Conservation (phyloP, 2,329 filamentous ascomycete genomes). For the Claviceps lovelessii region DNA sequence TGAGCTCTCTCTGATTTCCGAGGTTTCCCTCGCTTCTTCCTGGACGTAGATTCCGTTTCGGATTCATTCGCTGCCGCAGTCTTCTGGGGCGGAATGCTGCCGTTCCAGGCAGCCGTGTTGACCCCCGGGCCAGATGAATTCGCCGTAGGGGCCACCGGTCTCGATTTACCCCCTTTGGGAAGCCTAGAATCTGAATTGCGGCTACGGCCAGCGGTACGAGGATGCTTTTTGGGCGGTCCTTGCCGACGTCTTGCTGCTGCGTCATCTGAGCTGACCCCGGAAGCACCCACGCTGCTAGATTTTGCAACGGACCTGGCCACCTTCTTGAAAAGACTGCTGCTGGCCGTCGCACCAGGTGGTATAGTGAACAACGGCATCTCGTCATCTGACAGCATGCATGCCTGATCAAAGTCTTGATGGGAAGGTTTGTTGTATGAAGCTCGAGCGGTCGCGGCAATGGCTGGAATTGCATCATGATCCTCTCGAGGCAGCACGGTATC, state of each 20-base stretch:
- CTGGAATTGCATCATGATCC: background rate
- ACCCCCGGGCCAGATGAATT: background rate
- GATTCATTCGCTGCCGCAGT: background rate
- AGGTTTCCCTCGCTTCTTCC: constrained; percentile 5
- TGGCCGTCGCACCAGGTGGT: background rate
- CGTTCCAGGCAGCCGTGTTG: background rate
- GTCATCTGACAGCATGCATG: constrained; percentile 21
- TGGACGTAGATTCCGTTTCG: background rate
- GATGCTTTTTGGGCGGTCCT: constrained; percentile 2
- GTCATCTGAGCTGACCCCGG: background rate
- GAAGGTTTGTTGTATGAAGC: background rate
- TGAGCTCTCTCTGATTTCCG: constrained; percentile 2
- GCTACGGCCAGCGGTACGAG: background rate
- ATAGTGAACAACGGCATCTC: constrained; percentile 18
- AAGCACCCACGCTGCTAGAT: background rate
- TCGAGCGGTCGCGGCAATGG: background rate
- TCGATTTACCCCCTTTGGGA: background rate
- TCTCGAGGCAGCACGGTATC: constrained; percentile 10
- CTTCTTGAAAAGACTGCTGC: background rate
- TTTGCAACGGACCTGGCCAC: background rate
- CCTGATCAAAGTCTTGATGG: constrained; percentile 3
- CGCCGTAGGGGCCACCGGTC: background rate
- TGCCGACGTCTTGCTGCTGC: background rate
- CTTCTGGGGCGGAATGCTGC: background rate
- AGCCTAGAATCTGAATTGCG: background rate